These are phyloP conservation scores for Leccinum fallax DNA, from an alignment of 1,284 basidiomycete species.

Conservation along the genomic window DNA sequence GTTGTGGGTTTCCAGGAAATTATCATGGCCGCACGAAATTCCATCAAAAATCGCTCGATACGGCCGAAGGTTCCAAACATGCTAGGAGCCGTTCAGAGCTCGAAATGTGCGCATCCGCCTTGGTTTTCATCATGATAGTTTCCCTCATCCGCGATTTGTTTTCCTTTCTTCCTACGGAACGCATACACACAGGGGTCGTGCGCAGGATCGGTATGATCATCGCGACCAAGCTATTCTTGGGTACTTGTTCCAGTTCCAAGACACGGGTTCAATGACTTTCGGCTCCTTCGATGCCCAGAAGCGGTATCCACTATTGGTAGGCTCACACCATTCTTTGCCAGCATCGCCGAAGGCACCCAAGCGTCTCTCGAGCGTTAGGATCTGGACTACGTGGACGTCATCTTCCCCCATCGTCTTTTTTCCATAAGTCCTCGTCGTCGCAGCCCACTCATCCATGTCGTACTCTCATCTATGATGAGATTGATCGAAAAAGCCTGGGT, in stretches of 20 bases:
- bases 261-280: conserved; percentile 53
- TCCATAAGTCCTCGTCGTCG: background rate
- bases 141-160: background rate
- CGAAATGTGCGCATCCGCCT: conserved; percentile 39
- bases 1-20: conserved; percentile 35
- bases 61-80: conserved; percentile 55
- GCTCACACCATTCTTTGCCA: conserved; percentile 23
- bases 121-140: background rate
- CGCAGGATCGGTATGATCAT: conserved; percentile 65
- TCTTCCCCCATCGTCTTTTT: conserved; percentile 58
- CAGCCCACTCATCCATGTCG: background rate
- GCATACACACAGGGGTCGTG: conserved; percentile 55
- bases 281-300: background rate
- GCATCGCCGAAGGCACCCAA: conserved; percentile 66
- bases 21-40: conserved; percentile 48
- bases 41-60: conserved; percentile 59
- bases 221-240: conserved; percentile 48
- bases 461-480: too few relatives aligned
- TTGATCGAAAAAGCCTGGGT: conserved; percentile 43
- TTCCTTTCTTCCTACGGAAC: background rate
- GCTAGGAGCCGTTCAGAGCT: conserved; percentile 52
- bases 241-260: conserved; percentile 52
- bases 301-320: background rate
- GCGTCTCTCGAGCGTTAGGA: conserved; percentile 63
- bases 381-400: conserved; percentile 66